Evolutionary conservation across 441 rosid species (phyloP), one percentile per base, ranked within the genome.

Genomic region (Erysimum cheiri): DNA sequence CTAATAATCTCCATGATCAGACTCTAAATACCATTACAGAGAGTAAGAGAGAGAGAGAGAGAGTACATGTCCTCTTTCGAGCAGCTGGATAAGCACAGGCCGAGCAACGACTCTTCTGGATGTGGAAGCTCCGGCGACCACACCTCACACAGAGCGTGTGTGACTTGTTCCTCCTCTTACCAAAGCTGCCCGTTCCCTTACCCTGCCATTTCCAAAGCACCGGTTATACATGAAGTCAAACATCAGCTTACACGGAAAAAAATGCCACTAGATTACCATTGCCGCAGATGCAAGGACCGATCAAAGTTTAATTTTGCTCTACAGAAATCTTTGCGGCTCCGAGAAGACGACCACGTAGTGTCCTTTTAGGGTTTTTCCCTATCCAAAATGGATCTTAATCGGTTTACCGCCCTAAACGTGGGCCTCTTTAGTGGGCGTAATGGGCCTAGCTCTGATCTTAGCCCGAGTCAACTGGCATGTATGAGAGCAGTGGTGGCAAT

Each of bases 91-190:
- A 84, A 31, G 78, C 85, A 13, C 88, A 82, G 7, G 84, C 82
- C 0, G 81, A 57, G 81, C 88, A 80, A 3, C 87, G 86, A 72
- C 88, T 80, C 80, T 85, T 82, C 80, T 82, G 86, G 54, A 82
- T 77, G 57, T 86, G 87, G 75, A 84, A 84, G 60, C 87, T 86
- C 40, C 87, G 87, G 47, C 82, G 87, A 55, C 87, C 84, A 48
- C 90, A 85, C 60, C 84, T 74, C 67, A 80, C 84, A 56, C 85
- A 87, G 19, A 82, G 82, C 0, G 88, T 76, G 86, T 81, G 87
- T 54, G 82, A 74, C 80, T 78, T 83, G 84, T 85, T 81, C 79
- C 86, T 78, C 36, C 85, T 75, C 85, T 84, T 82, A 12, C 88
- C 83, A 32, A 83, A 83, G 64, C 89, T 83, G 41, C 84, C 82